Conservation (phyloP, 768 basidiomycete genomes). For the Suillus weaverae region DNA sequence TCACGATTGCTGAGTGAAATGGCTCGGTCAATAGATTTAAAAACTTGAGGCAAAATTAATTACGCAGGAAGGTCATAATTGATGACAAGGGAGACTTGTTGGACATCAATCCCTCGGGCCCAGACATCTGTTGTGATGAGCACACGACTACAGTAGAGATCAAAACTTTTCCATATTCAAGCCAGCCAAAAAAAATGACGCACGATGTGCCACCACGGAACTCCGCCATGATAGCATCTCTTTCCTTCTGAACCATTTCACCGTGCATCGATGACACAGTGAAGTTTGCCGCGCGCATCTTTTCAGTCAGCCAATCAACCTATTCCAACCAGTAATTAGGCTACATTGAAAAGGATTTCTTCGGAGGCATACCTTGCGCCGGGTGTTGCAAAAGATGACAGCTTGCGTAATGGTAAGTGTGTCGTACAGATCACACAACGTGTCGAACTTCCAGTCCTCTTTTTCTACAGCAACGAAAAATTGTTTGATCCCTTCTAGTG, state of each 20-base stretch:
- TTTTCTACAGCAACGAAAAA: constrained; percentile 99
- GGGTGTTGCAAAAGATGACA: constrained; percentile 98
- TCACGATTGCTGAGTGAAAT: constrained; percentile 74
- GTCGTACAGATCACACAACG: constrained; percentile 95
- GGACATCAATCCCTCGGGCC: constrained; percentile 98
- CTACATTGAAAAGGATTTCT: background rate
- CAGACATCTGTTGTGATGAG: constrained; percentile 96
- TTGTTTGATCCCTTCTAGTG: constrained; percentile 93
- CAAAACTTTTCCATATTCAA: constrained; percentile 7
- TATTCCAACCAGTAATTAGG: constrained; percentile 30
- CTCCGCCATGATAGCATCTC: constrained; percentile 95
- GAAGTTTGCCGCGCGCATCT: constrained; percentile 98
- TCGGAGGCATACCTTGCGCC: constrained; percentile 72
- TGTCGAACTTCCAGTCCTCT: constrained; percentile 99
- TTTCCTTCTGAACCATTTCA: constrained; percentile 94
- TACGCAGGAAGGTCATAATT: constrained; percentile 96
- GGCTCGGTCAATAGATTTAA: constrained; percentile 13
- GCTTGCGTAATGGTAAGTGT: constrained; percentile 99
- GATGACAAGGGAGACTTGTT: constrained; percentile 96
- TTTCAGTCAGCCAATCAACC: constrained; percentile 99
- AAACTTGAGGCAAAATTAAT: constrained; percentile 30
- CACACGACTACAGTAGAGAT: constrained; percentile 61
- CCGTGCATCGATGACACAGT: constrained; percentile 96
- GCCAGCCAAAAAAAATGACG: constrained; percentile 32
- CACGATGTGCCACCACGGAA: constrained; percentile 92